Base-by-base conservation (phyloP, 2,329 filamentous ascomycete species). In the Ophiostoma piceae region DNA sequence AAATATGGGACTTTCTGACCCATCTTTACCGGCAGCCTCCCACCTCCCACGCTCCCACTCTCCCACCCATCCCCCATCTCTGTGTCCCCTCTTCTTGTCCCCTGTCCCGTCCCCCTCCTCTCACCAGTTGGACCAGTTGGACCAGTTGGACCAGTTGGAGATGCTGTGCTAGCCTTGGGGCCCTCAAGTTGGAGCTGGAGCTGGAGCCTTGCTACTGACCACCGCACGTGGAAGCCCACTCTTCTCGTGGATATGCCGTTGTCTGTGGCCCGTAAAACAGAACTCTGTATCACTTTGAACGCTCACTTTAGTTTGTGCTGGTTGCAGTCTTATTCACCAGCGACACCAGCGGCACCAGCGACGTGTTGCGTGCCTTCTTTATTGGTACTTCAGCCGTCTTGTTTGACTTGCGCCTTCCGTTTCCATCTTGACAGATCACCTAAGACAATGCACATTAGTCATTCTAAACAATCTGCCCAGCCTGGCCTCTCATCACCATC, bases 221-320 rank as follows among this genome's bases (percentile, higher is more conserved):
- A 16, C 35, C 35, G 62, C 62, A 65, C 62, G 62, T 65, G 62
- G 62, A 65, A 65, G 62, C 62, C 62, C 62, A 65, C 62, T 65
- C 35, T 65, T 39, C 32, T 64, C 60, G 32, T 65, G 32, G 32
- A 32, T 65, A 39, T 62, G 57, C 57, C 26, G 7, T 62, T 16
- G 9, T 47, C 22, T 62, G 62, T 65, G 62, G 32, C 19, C 32
- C 62, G n/a, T 39, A 65, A 11, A 37, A 39, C 62, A 64, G 26
- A 29, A 29, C 26, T 29, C 26, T 29, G 7, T 37, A 41, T 12
- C 12, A 41, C 39, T 9, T 41, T 41, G 39, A 12, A 41, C 3
- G 43, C 16, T 47, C 19, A 47, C 43, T n/a, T 47, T 47, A 7
- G 16, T n/a, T 19, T 47, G 43, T 43, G 16, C 41, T 14, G 41